Base-by-base conservation (phyloP, 305 asterid genomes). In the Solanum hybrid region DNA sequence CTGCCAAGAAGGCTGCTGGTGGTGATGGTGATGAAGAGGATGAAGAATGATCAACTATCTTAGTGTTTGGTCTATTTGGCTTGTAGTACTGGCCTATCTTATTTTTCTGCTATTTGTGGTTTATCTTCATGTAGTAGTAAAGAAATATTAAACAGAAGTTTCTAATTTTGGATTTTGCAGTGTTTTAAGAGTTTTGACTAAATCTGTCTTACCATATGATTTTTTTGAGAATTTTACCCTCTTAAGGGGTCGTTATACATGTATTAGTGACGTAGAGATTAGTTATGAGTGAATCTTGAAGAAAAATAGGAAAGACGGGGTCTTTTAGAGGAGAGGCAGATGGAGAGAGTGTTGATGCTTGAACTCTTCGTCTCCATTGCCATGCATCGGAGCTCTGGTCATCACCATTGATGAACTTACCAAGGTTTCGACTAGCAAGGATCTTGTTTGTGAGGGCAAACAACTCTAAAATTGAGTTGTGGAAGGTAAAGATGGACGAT, bases 1-100 rank as follows among this genome's bases (percentile, higher is more conserved):
- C 92, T 27, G 90, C 94, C 8, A 92, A 92, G 90, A 92, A 92
- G 93, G 92, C 92, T 24, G 37, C 91, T 11, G 94, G 94, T 39
- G 93, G 92, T 33, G 92, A 91, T 33, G 94, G 94, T 26, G 94
- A 92, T 22, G 94, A 92, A 33, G 94, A 92, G n/a, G 94, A 92
- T 29, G 94, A 92, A 75, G 92, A 91, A 90, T 86, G 33, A 86
- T 78, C 87, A 33, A 33, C 83, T 33, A 78, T 22, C 29, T 17
- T 78, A 33, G 51, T 34, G 84, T 22, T 79, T 33, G 84, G 29
- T 34, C 29, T 22, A 79, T 79, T 79, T 33, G 45, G 51, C 84
- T 34, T 24, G 39, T 79, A 79, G 45, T 34, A 10, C 51, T 34
- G 84, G 51, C 45, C 38, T 33, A 34, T 34, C 45, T 79, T 79